phyloP scores from a whole-genome alignment of 345 rosid genomes.

The Stellera chamaejasme region DNA sequence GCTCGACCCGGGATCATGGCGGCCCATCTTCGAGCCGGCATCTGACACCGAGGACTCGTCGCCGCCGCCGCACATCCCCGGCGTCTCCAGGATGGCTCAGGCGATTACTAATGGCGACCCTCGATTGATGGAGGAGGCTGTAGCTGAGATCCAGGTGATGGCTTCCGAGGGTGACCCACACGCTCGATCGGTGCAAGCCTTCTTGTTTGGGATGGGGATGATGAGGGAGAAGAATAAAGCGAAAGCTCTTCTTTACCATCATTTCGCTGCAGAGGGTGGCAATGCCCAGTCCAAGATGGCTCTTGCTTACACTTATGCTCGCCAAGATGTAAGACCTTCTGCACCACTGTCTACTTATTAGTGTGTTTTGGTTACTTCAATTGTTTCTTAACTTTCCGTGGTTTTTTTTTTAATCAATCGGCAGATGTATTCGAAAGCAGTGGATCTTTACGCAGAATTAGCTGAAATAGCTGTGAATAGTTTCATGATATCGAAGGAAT shows the following conservation, averaged over 20 bases:
- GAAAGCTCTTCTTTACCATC: slow-evolving; percentile 70
- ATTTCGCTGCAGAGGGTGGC: slow-evolving; percentile 64
- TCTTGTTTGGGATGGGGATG: slow-evolving; percentile 61
- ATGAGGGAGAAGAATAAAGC: slow-evolving; percentile 64
- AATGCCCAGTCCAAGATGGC: slow-evolving; percentile 94
- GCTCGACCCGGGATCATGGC: slow-evolving; percentile 96
- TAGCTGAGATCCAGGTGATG: slow-evolving; percentile 47
- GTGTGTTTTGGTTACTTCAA: background rate
- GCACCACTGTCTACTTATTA: background rate
- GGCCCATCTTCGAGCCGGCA: slow-evolving; percentile 81
- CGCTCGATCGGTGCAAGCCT: slow-evolving; percentile 69
- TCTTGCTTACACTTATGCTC: slow-evolving; percentile 70
- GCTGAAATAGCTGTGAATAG: slow-evolving; percentile 92
- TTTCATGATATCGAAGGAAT: slow-evolving; percentile 85
- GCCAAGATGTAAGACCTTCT: slow-evolving; percentile 67
- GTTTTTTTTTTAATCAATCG: slow-evolving; percentile 1
- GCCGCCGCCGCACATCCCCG: slow-evolving; percentile 39
- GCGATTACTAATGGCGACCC: slow-evolving; percentile 49
- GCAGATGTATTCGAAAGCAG: slow-evolving; percentile 91
- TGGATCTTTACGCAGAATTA: slow-evolving; percentile 68
- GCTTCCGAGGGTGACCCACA: slow-evolving; percentile 62
- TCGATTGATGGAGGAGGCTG: slow-evolving; percentile 63
- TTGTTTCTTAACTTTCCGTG: background rate
- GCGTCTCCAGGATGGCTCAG: slow-evolving; percentile 44
- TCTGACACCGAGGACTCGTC: slow-evolving; percentile 15